Conservation (phyloP, 129 eudicot genomes). For the Chrysanthemum makinoi region DNA sequence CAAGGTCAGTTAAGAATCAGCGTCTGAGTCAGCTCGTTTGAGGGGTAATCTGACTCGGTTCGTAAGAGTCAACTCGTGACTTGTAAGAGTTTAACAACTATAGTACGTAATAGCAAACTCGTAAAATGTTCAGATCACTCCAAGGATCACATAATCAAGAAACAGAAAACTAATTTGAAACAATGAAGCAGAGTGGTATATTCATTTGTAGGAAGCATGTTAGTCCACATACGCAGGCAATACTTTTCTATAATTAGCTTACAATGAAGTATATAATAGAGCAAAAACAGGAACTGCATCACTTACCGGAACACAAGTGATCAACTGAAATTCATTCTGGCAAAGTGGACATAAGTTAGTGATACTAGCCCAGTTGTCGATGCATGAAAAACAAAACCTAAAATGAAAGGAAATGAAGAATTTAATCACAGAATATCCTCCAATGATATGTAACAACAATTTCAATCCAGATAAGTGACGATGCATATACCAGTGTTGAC, state of each 20-base stretch:
- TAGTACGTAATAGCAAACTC: neutral
- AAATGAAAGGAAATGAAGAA: slow-evolving; percentile 28
- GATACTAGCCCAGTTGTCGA: slow-evolving; percentile 97
- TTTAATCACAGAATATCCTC: slow-evolving; percentile 20
- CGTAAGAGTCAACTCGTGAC: too few relatives aligned
- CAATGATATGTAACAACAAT: slow-evolving; percentile 11
- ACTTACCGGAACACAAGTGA: slow-evolving; percentile 99
- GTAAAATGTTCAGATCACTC: neutral
- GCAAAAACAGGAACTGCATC: slow-evolving; percentile 20
- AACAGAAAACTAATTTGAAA: slow-evolving; percentile 10
- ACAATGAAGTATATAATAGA: neutral
- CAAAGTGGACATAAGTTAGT: slow-evolving; percentile 96
- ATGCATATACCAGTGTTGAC: slow-evolving; percentile 81
- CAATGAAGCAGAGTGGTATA: slow-evolving; percentile 13
- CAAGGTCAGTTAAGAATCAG: too few relatives aligned
- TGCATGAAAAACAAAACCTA: slow-evolving; percentile 98
- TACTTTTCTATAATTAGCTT: neutral
- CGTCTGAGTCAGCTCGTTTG: too few relatives aligned
- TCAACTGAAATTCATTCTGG: slow-evolving; percentile 91
- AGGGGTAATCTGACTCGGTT: too few relatives aligned
- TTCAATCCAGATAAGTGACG: slow-evolving; percentile 19
- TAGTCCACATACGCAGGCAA: neutral
- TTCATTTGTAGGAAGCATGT: neutral
- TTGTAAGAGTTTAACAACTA: too few relatives aligned
- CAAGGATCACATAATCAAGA: slow-evolving; percentile 12